Percentiles rank a stretch among this genome's conserved stretches.
Conservation (phyloP, 352 stramenopile species). For the Phytophthora chlamydospora region DNA sequence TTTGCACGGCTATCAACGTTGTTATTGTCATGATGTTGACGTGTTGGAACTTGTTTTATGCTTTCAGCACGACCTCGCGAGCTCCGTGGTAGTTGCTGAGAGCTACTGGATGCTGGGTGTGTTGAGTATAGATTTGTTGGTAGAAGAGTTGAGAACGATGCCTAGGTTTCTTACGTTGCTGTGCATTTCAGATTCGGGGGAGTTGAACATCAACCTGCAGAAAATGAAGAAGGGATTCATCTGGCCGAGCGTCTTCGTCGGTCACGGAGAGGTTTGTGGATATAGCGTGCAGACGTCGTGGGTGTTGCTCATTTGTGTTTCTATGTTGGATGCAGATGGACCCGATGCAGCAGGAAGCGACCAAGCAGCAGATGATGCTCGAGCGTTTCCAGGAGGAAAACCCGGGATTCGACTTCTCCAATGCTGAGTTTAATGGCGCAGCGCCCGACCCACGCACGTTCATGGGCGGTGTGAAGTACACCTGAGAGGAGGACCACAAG, state of each 20-base stretch:
- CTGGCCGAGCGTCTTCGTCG: constrained; percentile 92
- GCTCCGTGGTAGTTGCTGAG: constrained; percentile 92
- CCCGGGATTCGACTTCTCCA: constrained; percentile 98
- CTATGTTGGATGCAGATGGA: constrained; percentile 66
- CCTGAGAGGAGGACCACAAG: constrained; percentile 29
- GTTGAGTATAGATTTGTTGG: not conserved
- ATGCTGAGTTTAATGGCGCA: constrained; percentile 96
- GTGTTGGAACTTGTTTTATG: not conserved
- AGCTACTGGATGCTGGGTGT: constrained; percentile 96
- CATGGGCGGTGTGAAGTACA: constrained; percentile 96
- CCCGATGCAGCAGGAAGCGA: constrained; percentile 91
- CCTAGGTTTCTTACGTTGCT: not conserved
- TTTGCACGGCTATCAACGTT: not conserved
- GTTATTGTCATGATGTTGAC: not conserved
- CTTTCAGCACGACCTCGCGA: constrained; percentile 89
- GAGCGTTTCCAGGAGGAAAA: constrained; percentile 99
- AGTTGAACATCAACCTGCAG: constrained; percentile 93
- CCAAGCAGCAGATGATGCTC: constrained; percentile 97
- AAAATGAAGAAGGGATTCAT: constrained; percentile 97
- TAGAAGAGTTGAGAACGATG: too few species aligned
- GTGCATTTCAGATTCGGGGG: constrained; percentile 66
- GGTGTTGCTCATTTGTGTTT: not conserved
- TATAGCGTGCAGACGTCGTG: not conserved
- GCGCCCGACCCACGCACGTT: constrained; percentile 96
- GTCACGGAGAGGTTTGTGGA: constrained; percentile 73